These are phyloP conservation scores for Malassezia psittaci DNA, from an alignment of 1,284 basidiomycete genomes.

Conservation along the genomic window DNA sequence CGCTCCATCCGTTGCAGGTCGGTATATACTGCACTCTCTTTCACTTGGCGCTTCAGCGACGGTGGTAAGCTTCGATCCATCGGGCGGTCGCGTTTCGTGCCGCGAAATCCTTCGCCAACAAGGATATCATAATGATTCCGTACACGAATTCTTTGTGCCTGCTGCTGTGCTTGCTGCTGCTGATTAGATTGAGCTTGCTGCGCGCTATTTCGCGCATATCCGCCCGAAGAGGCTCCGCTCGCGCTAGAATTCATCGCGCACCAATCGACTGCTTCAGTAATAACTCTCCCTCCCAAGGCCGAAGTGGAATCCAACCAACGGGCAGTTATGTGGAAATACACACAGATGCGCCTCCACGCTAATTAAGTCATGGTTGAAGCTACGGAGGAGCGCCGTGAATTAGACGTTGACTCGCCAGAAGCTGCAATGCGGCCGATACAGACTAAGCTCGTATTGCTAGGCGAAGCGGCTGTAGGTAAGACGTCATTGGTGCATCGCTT, in stretches of 20 bases:
- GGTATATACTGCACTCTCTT: conserved; percentile 63
- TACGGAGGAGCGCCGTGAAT: background rate
- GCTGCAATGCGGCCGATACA: conserved; percentile 31
- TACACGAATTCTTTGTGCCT: conserved; percentile 31
- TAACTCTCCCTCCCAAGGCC: background rate
- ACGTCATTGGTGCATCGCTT: conserved; percentile 98
- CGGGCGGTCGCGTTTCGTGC: conserved; percentile 62
- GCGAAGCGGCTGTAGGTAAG: conserved; percentile 97
- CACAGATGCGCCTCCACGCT: too few species aligned
- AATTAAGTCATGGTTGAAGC: background rate
- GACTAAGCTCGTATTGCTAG: conserved; percentile 45
- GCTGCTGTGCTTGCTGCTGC: conserved; percentile 26
- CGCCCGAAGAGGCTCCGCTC: too few species aligned
- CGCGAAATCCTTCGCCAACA: conserved; percentile 37
- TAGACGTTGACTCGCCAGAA: conserved; percentile 1
- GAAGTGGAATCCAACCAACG: too few species aligned
- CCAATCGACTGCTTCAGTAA: too few species aligned
- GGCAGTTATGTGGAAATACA: too few species aligned
- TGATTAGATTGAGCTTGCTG: conserved; percentile 15
- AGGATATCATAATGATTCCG: conserved; percentile 26
- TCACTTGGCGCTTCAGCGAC: conserved; percentile 56
- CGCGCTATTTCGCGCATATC: conserved; percentile 1
- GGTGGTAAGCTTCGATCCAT: conserved; percentile 67
- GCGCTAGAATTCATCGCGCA: too few species aligned
- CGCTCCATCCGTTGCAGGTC: conserved; percentile 78